Evolutionary conservation across 2,329 filamentous ascomycete genomes (phyloP), one percentile per base, ranked within the genome.

Genomic region (Phialophora verrucosa): DNA sequence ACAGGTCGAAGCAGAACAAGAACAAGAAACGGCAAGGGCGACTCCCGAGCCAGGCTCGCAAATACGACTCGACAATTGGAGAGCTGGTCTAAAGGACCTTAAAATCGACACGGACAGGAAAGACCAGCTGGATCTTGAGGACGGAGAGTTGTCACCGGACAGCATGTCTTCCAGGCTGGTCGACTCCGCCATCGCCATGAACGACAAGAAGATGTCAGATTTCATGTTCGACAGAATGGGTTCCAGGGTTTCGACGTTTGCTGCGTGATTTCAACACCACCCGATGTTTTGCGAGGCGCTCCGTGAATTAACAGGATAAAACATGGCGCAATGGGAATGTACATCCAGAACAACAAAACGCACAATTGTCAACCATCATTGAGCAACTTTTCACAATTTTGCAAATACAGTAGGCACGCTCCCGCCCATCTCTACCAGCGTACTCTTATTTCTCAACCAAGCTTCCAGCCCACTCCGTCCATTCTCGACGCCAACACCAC

Each of bases 381-480:
- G 49, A 27, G 27, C 10, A 27, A 2, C 27, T 12, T 20, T 23
- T 49, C 51, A 90, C 70, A 90, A 71, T 78, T 92, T 92, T 32
- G 88, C 83, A 78, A 95, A 96, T 0, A 92, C 89, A 8, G 86
- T 93, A 64, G 83, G 86, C 65, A 89, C 90, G 67, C 78, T 83
- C 38, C 90, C 90, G 50, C 88, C 87, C 84, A 93, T 90, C 77
- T 96, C 92, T 2, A 96, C 89, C 32, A 96, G 78, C 1, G 92
- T 96, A 78, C 92, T 96, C 83, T 95, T 96, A 73, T 93, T 95
- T 79, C 88, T 84, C 60, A 93, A 85, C 89, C 93, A 97, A 3
- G 91, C 90, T 77, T 91, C 89, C 62, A 97, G 83, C 0, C 92
- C 92, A 73, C 85, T 87, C 65, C 88, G 83, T 3, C 92, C 93